A percentile compares a stretch with the other conserved stretches of the same genome.
Evolutionary conservation across 257 asterid species (phyloP).

Genomic region (Solanum tarijense): DNA sequence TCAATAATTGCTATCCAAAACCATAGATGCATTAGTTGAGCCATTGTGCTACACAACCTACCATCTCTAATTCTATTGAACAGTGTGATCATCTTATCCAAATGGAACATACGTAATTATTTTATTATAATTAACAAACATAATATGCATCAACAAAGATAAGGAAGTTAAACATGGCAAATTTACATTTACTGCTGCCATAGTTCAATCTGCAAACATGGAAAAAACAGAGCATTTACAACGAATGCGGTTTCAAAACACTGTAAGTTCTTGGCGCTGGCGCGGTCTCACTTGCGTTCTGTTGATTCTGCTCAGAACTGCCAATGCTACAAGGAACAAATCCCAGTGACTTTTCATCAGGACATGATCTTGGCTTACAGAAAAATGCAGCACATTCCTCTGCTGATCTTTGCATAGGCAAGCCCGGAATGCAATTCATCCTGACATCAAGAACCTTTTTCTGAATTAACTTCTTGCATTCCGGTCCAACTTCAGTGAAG

Average conservation of each 20-base stretch:
- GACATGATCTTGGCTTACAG: conserved; percentile 21
- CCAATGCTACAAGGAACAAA: conserved; percentile 21
- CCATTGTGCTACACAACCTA: not conserved
- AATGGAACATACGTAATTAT: not conserved
- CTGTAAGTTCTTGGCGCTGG: not conserved
- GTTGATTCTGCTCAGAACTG: not conserved
- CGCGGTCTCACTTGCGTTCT: not conserved
- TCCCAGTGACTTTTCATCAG: conserved; percentile 15
- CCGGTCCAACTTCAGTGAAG: conserved; percentile 50
- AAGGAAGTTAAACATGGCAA: not conserved
- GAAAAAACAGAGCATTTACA: not conserved
- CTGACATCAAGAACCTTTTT: conserved; percentile 24
- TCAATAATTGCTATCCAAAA: not conserved
- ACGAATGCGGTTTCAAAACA: not conserved
- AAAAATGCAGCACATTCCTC: conserved; percentile 33
- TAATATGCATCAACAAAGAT: not conserved
- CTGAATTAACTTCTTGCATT: conserved; percentile 40
- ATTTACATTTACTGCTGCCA: not conserved
- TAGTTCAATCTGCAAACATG: not conserved
- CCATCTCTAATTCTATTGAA: not conserved
- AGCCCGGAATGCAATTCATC: conserved; percentile 51
- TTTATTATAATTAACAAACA: not conserved
- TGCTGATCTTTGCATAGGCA: conserved; percentile 31
- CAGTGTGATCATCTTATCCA: not conserved
- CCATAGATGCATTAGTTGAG: not conserved